These are phyloP conservation scores for Endotrypanum monterogeii DNA, from an alignment of 208 protist genomes.

Conservation along the genomic window DNA sequence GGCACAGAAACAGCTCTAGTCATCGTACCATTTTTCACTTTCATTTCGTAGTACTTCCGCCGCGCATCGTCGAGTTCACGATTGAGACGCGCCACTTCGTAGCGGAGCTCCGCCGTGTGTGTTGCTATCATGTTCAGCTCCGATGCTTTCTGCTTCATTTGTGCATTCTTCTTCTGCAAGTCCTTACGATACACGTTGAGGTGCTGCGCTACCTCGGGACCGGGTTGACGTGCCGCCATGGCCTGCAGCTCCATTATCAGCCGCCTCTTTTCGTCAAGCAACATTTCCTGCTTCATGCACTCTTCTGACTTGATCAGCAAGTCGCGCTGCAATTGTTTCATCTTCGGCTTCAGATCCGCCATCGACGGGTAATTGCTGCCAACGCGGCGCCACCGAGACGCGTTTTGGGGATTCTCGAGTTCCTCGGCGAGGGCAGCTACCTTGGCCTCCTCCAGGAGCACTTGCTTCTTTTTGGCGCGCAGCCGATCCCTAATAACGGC, in stretches of 20 bases:
- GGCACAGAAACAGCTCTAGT: background rate
- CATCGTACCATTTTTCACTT: slow-evolving; percentile 73
- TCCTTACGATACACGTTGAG: slow-evolving; percentile 94
- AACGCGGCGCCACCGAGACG: slow-evolving; percentile 91
- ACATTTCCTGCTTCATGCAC: slow-evolving; percentile 95
- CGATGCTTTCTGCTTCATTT: slow-evolving; percentile 94
- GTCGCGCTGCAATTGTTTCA: slow-evolving; percentile 94
- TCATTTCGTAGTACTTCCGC: slow-evolving; percentile 94
- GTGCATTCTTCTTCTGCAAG: slow-evolving; percentile 89
- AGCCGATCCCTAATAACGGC: slow-evolving; percentile 52
- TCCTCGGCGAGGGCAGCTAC: slow-evolving; percentile 96
- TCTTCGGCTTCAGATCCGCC: slow-evolving; percentile 95
- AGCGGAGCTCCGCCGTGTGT: slow-evolving; percentile 90
- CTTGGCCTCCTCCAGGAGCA: slow-evolving; percentile 73
- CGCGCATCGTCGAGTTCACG: slow-evolving; percentile 95
- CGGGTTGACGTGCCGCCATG: slow-evolving; percentile 94
- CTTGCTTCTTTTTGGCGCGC: slow-evolving; percentile 44
- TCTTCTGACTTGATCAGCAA: slow-evolving; percentile 98
- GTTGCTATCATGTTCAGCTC: slow-evolving; percentile 90
- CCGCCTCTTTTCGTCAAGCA: slow-evolving; percentile 96
- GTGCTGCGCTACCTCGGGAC: slow-evolving; percentile 94
- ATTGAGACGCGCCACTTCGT: slow-evolving; percentile 92
- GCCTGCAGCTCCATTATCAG: slow-evolving; percentile 95
- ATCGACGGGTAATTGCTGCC: slow-evolving; percentile 93
- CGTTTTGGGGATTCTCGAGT: slow-evolving; percentile 95